A percentile compares a stretch with the other conserved stretches of the same genome.
Evolutionary conservation across 1,284 basidiomycete species (phyloP).

Genomic region (Fistulinella cinereoalba): DNA sequence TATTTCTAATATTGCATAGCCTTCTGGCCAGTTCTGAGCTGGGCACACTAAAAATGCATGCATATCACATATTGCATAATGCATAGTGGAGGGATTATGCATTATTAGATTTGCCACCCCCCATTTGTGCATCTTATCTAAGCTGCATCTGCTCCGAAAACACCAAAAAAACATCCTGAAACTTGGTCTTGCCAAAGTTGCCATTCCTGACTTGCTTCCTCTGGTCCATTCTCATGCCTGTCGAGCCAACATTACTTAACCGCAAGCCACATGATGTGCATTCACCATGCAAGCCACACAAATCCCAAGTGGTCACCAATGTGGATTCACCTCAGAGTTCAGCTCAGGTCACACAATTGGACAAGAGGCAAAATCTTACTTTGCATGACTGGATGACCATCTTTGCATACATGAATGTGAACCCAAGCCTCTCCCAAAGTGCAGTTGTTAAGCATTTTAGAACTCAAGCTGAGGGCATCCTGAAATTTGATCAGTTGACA

Average conservation of each 20-base stretch:
- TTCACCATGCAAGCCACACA: background rate
- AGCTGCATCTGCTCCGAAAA: no score
- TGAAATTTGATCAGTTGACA: background rate
- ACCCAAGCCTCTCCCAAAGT: background rate
- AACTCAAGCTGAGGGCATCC: background rate
- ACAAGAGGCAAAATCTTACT: background rate
- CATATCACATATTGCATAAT: no score
- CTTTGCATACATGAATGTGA: slow-evolving; percentile 1
- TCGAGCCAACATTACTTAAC: background rate
- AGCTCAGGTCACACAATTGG: background rate
- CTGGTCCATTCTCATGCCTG: background rate
- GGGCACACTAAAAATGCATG: no score
- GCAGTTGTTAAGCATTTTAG: background rate
- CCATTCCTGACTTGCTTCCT: no score
- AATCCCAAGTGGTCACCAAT: background rate
- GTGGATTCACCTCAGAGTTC: background rate
- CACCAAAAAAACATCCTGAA: no score
- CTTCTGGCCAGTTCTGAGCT: no score
- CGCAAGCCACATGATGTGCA: background rate
- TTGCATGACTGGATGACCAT: background rate
- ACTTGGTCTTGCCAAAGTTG: no score
- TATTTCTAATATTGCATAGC: no score
- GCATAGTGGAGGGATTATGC: no score
- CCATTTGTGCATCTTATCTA: no score
- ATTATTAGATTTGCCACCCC: no score